Conservation (phyloP, 2,329 filamentous ascomycete species). For the Hypoxylon sp. region DNA sequence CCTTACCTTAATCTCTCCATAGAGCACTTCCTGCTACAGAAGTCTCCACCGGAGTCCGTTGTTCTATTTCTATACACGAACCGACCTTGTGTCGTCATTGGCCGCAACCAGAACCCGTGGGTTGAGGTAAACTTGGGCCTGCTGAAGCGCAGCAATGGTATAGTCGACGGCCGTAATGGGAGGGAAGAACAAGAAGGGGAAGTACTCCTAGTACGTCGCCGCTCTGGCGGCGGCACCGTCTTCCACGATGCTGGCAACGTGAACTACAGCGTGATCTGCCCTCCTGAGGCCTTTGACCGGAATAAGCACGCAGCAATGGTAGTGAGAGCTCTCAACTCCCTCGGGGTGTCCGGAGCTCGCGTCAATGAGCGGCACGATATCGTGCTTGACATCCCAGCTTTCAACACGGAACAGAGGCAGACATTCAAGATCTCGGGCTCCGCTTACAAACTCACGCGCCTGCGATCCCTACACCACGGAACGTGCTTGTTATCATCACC, state of each 20-base stretch:
- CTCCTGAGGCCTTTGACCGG: slow-evolving; percentile 81
- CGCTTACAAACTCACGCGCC: slow-evolving; percentile 90
- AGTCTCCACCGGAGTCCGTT: slow-evolving; percentile 78
- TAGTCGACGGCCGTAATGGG: slow-evolving; percentile 38
- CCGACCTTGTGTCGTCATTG: slow-evolving; percentile 88
- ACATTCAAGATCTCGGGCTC: slow-evolving; percentile 91
- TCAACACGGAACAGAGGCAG: slow-evolving; percentile 37
- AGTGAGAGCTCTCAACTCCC: slow-evolving; percentile 79
- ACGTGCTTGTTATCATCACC: slow-evolving; percentile 87
- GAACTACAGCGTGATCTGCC: slow-evolving; percentile 94
- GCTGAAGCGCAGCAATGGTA: slow-evolving; percentile 58
- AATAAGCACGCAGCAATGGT: slow-evolving; percentile 95
- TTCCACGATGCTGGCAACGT: slow-evolving; percentile 95
- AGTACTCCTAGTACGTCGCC: slow-evolving; percentile 80
- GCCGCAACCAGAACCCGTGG: slow-evolving; percentile 98
- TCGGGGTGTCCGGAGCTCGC: slow-evolving; percentile 71
- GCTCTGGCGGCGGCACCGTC: slow-evolving; percentile 91
- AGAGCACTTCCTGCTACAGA: slow-evolving; percentile 89
- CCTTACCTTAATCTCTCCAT: slow-evolving; percentile 94
- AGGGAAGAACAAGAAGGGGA: slow-evolving; percentile 41
- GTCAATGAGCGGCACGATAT: slow-evolving; percentile 97
- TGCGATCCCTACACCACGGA: slow-evolving; percentile 89
- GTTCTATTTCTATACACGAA: slow-evolving; percentile 93
- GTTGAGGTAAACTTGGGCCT: slow-evolving; percentile 83
- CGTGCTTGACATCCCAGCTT: slow-evolving; percentile 62